Evolutionary conservation across 2,329 filamentous ascomycete genomes (phyloP), one percentile per base, ranked within the genome.

Genomic region (Lasiodiplodia theobromae): DNA sequence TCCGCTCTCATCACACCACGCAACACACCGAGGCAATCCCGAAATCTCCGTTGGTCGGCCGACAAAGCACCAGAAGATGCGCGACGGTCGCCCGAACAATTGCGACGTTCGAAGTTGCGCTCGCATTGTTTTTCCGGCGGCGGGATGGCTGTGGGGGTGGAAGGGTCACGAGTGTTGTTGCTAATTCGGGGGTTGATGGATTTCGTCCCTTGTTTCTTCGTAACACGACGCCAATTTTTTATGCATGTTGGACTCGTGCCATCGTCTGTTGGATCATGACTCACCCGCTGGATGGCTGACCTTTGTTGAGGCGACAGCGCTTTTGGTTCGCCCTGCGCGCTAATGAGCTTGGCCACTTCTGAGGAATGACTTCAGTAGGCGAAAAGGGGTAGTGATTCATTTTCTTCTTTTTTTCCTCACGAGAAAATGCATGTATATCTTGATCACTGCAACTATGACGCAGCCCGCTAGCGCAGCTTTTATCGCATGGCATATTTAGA

Each of bases 51-150:
- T 21, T 47, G 44, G 44, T 47, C 44, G 44, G 44, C 44, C 44
- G 44, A 47, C n/a, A 18, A n/a, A 21, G 18, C n/a, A 11, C 44
- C 44, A 47, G 44, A n/a, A 8, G 44, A 21, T n/a, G 44, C 44
- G 44, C 54, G 34, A 57, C 12, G 18, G 54, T 57, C 54, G 54
- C 21, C 54, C 54, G 54, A 57, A 18, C 12, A 16, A 21, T 40
- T 57, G 54, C 54, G 54, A 57, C 54, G 54, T 57, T 57, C 14
- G 54, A 57, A 57, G 54, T 57, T 57, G 54, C 34, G 54, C n/a
- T 16, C 12, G 34, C 34, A n/a, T 14, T 44, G 52, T 18, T 31
- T n/a, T 21, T 21, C 23, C 31, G 23, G 54, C 31, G 34, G 18
- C 54, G 54, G 14, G 11, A n/a, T 37, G 31, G 10, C 31, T 34